phyloP scores from a whole-genome alignment of 352 stramenopile genomes.

The Phytophthora meadii region DNA sequence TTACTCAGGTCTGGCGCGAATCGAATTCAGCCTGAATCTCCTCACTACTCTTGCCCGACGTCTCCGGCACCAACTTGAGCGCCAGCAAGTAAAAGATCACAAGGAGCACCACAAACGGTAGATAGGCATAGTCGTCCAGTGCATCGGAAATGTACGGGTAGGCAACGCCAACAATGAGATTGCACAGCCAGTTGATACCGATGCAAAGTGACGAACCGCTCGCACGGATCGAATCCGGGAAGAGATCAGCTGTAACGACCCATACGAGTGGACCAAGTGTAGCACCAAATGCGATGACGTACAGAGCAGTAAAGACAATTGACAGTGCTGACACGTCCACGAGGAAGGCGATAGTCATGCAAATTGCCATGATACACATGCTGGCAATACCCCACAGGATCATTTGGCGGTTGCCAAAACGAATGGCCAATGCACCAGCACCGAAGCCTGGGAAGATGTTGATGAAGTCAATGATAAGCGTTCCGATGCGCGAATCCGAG shows the following conservation, averaged over 20 bases:
- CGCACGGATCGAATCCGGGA: constrained; percentile 23
- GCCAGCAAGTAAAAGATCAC: constrained; percentile 37
- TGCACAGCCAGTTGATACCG: constrained; percentile 57
- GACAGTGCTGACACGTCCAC: constrained; percentile 24
- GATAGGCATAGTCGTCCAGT: constrained; percentile 18
- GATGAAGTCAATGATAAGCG: constrained; percentile 31
- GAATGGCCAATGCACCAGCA: constrained; percentile 26
- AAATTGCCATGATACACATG: constrained; percentile 43
- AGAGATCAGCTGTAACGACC: constrained; percentile 18
- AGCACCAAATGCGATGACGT: constrained; percentile 17
- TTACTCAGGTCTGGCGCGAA: constrained; percentile 2
- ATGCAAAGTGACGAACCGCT: constrained; percentile 34
- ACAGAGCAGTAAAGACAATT: constrained; percentile 25
- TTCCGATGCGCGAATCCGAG: constrained; percentile 29
- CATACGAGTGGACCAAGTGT: constrained; percentile 16
- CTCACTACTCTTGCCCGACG: constrained; percentile 25
- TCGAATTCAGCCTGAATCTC: constrained; percentile 30
- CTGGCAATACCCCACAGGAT: constrained; percentile 47
- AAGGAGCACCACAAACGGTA: constrained; percentile 55
- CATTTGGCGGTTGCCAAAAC: constrained; percentile 61
- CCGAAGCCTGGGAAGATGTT: constrained; percentile 32
- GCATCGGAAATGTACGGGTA: constrained; percentile 60
- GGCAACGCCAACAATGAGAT: constrained; percentile 53
- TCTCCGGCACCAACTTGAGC: constrained; percentile 22
- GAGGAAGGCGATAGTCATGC: constrained; percentile 32